A percentile compares a stretch with the other conserved stretches of the same genome.
phyloP scores from a whole-genome alignment of 352 stramenopile genomes.

The Blastocystis sp. region DNA sequence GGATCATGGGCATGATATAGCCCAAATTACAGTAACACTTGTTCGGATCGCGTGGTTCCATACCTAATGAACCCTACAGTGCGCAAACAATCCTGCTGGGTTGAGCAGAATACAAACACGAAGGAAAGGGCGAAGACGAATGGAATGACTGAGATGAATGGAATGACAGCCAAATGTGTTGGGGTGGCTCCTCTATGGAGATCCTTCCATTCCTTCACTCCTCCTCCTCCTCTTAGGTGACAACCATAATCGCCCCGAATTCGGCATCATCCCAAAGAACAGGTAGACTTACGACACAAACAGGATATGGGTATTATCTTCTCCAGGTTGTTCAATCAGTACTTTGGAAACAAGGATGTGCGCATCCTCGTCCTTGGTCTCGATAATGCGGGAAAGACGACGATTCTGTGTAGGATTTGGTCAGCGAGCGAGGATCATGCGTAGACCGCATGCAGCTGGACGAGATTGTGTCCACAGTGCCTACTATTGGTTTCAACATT shows the following conservation, averaged over 20 bases:
- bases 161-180: too few species aligned
- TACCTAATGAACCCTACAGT: not conserved
- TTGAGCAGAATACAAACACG: too few species aligned
- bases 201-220: too few species aligned
- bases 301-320: constrained; percentile 94
- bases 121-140: too few species aligned
- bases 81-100: too few species aligned
- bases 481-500: constrained; percentile 74
- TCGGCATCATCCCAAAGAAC: too few species aligned
- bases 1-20: constrained; percentile 15
- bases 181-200: too few species aligned
- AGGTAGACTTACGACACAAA: too few species aligned
- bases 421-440: not conserved
- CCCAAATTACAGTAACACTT: constrained; percentile 46
- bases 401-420: constrained; percentile 85
- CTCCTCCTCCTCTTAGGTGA: too few species aligned
- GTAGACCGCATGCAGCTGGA: constrained; percentile 74
- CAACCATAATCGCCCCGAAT: too few species aligned
- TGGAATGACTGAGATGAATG: too few species aligned
- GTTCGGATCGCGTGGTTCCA: not conserved
- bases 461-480: constrained; percentile 94
- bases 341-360: constrained; percentile 98
- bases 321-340: constrained; percentile 90
- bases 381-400: constrained; percentile 99
- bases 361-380: constrained; percentile 99